phyloP scores from a whole-genome alignment of 2,329 filamentous ascomycete genomes.

The Acephala macrosclerotiorum region DNA sequence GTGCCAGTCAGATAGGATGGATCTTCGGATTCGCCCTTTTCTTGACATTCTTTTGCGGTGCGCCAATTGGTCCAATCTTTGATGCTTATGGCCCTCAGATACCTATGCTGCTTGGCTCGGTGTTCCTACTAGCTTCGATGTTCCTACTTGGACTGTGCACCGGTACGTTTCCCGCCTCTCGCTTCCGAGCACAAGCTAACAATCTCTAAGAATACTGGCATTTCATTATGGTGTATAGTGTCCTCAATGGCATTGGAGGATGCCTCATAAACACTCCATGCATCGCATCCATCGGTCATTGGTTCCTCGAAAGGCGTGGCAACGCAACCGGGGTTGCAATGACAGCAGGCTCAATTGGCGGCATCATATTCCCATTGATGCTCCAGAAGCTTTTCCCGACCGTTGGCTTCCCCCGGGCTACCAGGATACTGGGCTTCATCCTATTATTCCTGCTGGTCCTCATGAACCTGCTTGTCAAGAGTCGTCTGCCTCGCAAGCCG shows the following conservation, averaged over 20 bases:
- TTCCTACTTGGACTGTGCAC: slow-evolving; percentile 67
- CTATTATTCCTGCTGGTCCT: slow-evolving; percentile 39
- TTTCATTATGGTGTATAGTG: slow-evolving; percentile 70
- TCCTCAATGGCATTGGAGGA: slow-evolving; percentile 68
- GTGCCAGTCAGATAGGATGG: slow-evolving; percentile 62
- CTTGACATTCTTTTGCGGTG: slow-evolving; percentile 72
- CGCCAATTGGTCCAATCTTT: slow-evolving; percentile 75
- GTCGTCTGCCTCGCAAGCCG: slow-evolving; percentile 69
- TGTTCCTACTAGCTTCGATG: slow-evolving; percentile 40
- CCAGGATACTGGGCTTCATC: slow-evolving; percentile 44
- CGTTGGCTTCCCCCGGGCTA: slow-evolving; percentile 45
- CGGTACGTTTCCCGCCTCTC: slow-evolving; percentile 42
- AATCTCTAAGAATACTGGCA: slow-evolving; percentile 64
- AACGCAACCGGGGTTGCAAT: slow-evolving; percentile 73
- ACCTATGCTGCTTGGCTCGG: slow-evolving; percentile 41
- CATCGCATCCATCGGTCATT: slow-evolving; percentile 69
- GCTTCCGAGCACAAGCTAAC: slow-evolving; percentile 14
- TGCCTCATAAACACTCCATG: slow-evolving; percentile 72
- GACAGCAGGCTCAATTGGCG: slow-evolving; percentile 65
- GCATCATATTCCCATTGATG: slow-evolving; percentile 60
- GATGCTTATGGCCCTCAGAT: slow-evolving; percentile 68
- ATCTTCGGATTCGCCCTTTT: slow-evolving; percentile 70
- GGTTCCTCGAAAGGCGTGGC: slow-evolving; percentile 66
- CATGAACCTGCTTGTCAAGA: slow-evolving; percentile 48
- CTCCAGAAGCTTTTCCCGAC: slow-evolving; percentile 46